phyloP scores from a whole-genome alignment of 23 red algal species.

The Gracilaria gracilis region DNA sequence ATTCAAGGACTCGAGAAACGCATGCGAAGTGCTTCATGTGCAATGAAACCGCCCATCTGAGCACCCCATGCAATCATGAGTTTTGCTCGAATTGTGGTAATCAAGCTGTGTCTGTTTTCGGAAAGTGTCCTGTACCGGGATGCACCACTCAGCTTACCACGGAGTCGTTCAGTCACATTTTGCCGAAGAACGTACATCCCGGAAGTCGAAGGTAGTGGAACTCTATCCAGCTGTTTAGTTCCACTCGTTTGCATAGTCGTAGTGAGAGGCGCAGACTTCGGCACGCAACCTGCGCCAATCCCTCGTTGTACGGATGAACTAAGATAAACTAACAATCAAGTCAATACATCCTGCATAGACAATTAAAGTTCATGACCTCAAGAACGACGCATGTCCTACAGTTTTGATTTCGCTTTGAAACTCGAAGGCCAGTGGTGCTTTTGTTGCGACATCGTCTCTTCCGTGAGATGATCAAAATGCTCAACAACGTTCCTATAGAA shows the following conservation, averaged over 20 bases:
- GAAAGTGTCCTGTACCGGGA: conserved; percentile 53
- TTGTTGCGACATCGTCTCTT: conserved; percentile 28
- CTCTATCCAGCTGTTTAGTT: background rate
- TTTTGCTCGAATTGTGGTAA: conserved; percentile 53
- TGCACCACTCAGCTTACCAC: conserved; percentile 16
- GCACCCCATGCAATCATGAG: conserved; percentile 29
- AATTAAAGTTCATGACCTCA: background rate
- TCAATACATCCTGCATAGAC: conserved; percentile 8
- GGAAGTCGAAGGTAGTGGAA: background rate
- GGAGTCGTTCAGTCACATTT: conserved; percentile 33
- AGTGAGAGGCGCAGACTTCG: background rate
- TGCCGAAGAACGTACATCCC: background rate
- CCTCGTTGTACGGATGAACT: background rate
- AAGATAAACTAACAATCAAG: conserved; percentile 6
- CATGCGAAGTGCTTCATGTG: conserved; percentile 53
- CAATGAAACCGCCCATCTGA: conserved; percentile 17
- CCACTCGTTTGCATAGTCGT: background rate
- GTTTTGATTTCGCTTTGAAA: background rate
- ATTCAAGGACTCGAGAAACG: background rate
- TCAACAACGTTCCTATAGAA: conserved; percentile 32
- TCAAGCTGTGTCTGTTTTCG: conserved; percentile 45
- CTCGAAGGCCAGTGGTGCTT: conserved; percentile 30
- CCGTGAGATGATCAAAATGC: conserved; percentile 45
- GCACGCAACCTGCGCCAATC: background rate
- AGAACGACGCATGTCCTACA: background rate